phyloP scores from a whole-genome alignment of 148 eudicot species.

The Salicornia ramosissima region DNA sequence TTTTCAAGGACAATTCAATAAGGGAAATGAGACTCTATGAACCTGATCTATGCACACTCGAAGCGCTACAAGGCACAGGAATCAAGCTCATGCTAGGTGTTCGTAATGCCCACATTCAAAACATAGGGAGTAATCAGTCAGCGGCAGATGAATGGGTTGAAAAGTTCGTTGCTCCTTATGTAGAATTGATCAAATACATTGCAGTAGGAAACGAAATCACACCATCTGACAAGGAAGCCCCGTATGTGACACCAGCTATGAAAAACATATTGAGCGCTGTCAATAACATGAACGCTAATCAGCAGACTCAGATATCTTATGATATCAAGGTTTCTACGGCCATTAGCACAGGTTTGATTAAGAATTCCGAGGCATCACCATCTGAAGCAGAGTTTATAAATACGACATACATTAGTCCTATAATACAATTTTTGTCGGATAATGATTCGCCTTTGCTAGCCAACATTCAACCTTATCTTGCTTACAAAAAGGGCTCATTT shows the following conservation, averaged over 20 bases:
- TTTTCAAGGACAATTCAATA: conserved; percentile 10
- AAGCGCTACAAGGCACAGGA: conserved; percentile 16
- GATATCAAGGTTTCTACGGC: conserved; percentile 25
- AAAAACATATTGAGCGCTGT: no score
- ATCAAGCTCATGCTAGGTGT: conserved; percentile 14
- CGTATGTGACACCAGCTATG: no score
- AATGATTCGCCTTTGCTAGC: conserved; percentile 28
- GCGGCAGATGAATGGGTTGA: conserved; percentile 3
- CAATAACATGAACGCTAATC: no score
- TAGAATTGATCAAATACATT: conserved; percentile 10
- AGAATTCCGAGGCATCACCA: conserved; percentile 28
- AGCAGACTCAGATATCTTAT: no score
- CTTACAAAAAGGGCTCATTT: no score
- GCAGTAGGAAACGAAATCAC: conserved; percentile 23
- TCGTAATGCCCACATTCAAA: conserved; percentile 8
- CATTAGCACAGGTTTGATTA: background rate
- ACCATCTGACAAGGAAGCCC: no score
- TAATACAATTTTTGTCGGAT: conserved; percentile 19
- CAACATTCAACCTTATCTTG: conserved; percentile 31
- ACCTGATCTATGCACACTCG: conserved; percentile 6
- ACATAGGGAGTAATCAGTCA: background rate
- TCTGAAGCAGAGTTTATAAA: conserved; percentile 16
- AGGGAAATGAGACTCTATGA: conserved; percentile 15
- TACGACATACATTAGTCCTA: conserved; percentile 9
- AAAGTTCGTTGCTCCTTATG: conserved; percentile 16